phyloP scores from a whole-genome alignment of 768 basidiomycete genomes.

The Suillus occidentalis region DNA sequence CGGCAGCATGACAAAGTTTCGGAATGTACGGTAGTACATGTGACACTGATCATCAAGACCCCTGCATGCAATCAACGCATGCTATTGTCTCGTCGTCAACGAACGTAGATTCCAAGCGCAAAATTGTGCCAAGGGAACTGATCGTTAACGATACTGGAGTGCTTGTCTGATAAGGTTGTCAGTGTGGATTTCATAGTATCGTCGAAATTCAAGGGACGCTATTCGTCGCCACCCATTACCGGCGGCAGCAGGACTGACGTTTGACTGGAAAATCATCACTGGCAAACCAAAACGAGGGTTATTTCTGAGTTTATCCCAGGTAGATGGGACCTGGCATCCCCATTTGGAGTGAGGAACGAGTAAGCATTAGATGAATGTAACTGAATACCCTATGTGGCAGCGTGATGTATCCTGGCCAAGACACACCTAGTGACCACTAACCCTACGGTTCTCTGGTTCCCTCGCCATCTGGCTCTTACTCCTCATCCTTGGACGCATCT shows the following conservation, averaged over 20 bases:
- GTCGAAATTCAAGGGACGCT: not conserved
- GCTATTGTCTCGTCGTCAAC: not conserved
- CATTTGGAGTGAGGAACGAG: not conserved
- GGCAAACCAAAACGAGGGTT: not conserved
- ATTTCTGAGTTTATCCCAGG: not conserved
- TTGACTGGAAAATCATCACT: not conserved
- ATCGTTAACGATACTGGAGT: not conserved
- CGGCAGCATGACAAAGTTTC: not conserved
- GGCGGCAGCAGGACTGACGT: not conserved
- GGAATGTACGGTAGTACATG: not conserved
- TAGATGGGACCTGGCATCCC: not conserved
- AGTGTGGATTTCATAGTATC: not conserved
- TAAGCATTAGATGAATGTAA: not conserved
- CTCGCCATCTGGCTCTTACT: constrained; percentile 60
- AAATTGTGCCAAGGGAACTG: not conserved
- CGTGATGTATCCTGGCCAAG: not conserved
- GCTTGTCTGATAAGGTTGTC: not conserved
- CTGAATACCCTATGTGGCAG: not conserved
- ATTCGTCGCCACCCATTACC: not conserved
- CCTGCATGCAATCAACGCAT: not conserved
- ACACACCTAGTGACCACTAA: constrained; percentile 18
- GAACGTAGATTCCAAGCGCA: not conserved
- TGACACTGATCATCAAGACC: not conserved
- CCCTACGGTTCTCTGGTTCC: constrained; percentile 64
- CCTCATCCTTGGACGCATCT: constrained; percentile 65